Evolutionary conservation across 176 grass and related monocot genomes (phyloP).

Genomic region (Ensete glaucum): DNA sequence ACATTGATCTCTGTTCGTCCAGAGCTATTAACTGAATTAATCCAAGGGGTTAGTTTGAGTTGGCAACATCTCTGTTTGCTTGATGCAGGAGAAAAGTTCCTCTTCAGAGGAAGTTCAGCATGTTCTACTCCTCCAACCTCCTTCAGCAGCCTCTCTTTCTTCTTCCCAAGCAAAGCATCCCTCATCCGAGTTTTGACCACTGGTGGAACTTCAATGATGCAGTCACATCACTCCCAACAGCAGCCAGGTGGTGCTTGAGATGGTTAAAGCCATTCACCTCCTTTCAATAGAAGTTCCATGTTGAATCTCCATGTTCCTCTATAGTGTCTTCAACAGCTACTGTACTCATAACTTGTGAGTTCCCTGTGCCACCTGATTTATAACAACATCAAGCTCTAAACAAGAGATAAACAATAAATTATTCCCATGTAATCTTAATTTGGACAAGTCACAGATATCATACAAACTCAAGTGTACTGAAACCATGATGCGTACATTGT

Average conservation of each 20-base stretch:
- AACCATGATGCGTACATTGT: background rate
- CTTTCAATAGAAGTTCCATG: constrained; percentile 31
- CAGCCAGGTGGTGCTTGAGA: constrained; percentile 31
- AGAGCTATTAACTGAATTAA: background rate
- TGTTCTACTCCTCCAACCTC: constrained; percentile 12
- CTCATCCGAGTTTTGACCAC: constrained; percentile 13
- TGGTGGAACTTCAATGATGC: constrained; percentile 21
- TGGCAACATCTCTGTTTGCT: constrained; percentile 7
- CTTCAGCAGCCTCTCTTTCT: constrained; percentile 23
- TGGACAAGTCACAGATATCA: background rate
- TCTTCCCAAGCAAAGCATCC: constrained; percentile 17
- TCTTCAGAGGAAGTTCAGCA: constrained; percentile 24
- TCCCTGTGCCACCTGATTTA: background rate
- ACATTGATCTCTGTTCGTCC: background rate
- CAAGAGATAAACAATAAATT: background rate
- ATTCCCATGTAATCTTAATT: background rate
- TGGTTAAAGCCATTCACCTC: constrained; percentile 22
- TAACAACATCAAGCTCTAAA: background rate
- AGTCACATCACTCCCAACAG: constrained; percentile 20
- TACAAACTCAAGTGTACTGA: background rate
- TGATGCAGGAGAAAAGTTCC: constrained; percentile 8
- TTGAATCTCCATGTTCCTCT: constrained; percentile 20
- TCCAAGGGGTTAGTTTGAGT: background rate
- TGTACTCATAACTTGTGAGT: constrained; percentile 3
- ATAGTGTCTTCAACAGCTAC: background rate